Conservation (phyloP, 202 grass and related monocot species). For the Brachypodium distachyon region DNA sequence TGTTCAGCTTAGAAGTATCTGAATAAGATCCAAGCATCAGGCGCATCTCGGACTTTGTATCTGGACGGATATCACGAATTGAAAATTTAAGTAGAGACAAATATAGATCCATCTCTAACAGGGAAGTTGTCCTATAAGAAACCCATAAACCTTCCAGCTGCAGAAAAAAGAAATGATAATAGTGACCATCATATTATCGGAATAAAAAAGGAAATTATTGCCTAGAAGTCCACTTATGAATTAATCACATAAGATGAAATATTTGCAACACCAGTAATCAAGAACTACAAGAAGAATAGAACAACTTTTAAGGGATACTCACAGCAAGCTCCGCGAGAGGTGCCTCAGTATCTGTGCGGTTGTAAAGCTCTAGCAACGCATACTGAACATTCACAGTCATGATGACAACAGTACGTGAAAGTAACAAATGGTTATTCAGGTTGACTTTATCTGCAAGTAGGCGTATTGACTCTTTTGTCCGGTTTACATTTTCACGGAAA, state of each 20-base stretch:
- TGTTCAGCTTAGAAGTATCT: slow-evolving; percentile 42
- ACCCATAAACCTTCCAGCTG: slow-evolving; percentile 97
- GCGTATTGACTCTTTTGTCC: slow-evolving; percentile 87
- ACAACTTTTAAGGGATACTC: slow-evolving; percentile 28
- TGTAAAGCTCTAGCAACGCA: slow-evolving; percentile 71
- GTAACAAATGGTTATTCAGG: slow-evolving; percentile 67
- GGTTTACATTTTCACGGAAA: slow-evolving; percentile 69
- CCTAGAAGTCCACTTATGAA: not conserved
- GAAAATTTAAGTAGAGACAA: slow-evolving; percentile 83
- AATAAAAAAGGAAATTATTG: not conserved
- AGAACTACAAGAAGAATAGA: not conserved
- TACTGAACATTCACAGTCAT: slow-evolving; percentile 73
- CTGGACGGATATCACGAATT: slow-evolving; percentile 75
- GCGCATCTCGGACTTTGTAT: slow-evolving; percentile 90
- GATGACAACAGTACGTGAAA: slow-evolving; percentile 61
- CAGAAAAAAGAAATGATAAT: slow-evolving; percentile 2
- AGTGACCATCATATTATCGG: slow-evolving; percentile 1
- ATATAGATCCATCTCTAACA: slow-evolving; percentile 85
- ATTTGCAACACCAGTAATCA: not conserved
- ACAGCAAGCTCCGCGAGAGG: slow-evolving; percentile 78
- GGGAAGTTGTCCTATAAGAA: slow-evolving; percentile 88
- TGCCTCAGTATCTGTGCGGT: slow-evolving; percentile 71
- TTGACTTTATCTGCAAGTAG: slow-evolving; percentile 94
- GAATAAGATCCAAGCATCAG: slow-evolving; percentile 91
- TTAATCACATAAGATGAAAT: slow-evolving; percentile 5